phyloP scores from a whole-genome alignment of 495 filamentous ascomycete species.

The Talaromyces stipitatus region DNA sequence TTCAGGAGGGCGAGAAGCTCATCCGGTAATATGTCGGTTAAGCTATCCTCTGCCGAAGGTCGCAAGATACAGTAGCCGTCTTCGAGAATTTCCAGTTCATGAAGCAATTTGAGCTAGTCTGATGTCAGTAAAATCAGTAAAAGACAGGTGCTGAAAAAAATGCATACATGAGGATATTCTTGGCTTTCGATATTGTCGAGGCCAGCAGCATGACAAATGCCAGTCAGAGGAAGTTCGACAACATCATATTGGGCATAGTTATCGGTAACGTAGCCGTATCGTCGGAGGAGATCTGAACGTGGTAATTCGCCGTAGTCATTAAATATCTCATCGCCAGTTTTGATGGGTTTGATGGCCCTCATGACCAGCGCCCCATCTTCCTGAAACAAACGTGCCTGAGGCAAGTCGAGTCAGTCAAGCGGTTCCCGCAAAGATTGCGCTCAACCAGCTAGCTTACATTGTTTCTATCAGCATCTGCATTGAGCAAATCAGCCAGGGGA shows the following conservation, averaged over 20 bases:
- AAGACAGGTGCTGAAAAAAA: constrained; percentile 1
- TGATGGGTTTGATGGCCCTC: constrained; percentile 57
- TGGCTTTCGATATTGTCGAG: constrained; percentile 32
- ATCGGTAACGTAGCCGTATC: constrained; percentile 82
- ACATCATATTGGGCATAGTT: constrained; percentile 76
- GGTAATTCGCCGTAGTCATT: constrained; percentile 88
- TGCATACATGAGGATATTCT: constrained; percentile 36
- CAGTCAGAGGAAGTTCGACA: constrained; percentile 58
- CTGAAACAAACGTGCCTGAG: constrained; percentile 60
- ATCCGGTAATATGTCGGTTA: constrained; percentile 31
- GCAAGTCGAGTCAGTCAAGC: not conserved
- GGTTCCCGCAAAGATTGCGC: constrained; percentile 11
- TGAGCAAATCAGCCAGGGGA: constrained; percentile 85
- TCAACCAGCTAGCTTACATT: constrained; percentile 46
- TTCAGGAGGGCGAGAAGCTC: constrained; percentile 45
- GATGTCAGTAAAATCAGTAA: constrained; percentile 3
- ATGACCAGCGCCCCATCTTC: constrained; percentile 57
- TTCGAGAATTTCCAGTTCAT: constrained; percentile 42
- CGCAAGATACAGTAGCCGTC: constrained; percentile 47
- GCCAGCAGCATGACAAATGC: constrained; percentile 44
- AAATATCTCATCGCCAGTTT: constrained; percentile 69
- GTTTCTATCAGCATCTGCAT: constrained; percentile 81
- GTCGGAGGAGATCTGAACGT: constrained; percentile 70
- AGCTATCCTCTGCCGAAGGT: constrained; percentile 23
- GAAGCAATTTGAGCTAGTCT: constrained; percentile 37